Conservation (phyloP, 2,329 filamentous ascomycete genomes). For the Aspergillus neoniger region DNA sequence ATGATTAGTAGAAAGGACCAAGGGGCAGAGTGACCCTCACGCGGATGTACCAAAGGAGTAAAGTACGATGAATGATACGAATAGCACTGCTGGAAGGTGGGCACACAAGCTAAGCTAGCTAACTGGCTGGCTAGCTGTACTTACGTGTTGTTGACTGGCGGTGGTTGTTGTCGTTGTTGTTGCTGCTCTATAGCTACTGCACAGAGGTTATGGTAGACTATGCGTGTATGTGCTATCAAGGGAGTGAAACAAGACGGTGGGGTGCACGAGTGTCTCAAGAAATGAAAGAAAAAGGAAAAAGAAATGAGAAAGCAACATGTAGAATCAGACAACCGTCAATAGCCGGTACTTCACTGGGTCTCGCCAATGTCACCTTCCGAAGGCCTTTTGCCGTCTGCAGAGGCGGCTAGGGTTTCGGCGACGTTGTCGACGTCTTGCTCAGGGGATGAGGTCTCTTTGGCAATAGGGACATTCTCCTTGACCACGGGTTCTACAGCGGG, state of each 20-base stretch:
- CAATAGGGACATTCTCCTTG: background rate
- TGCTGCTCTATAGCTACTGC: background rate
- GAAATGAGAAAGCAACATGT: background rate
- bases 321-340: background rate
- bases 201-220: background rate
- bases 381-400: conserved; percentile 29
- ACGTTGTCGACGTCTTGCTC: conserved; percentile 24
- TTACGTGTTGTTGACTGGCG: background rate
- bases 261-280: background rate
- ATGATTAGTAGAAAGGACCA: too few species aligned
- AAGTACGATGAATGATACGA: background rate
- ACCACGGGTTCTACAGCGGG: conserved; percentile 6
- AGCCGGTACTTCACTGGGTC: background rate
- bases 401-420: conserved; percentile 26
- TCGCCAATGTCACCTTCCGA: conserved; percentile 25
- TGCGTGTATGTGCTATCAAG: conserved; percentile 1
- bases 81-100: background rate
- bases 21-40: background rate
- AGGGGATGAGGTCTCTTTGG: conserved; percentile 7
- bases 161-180: too few species aligned
- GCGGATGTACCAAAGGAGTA: too few species aligned
- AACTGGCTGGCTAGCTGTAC: background rate
- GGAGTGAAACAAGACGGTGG: background rate
- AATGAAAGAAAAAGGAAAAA: background rate
- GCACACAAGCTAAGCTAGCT: background rate